Evolutionary conservation across 306 rosid species (phyloP), one percentile per base, ranked within the genome.

Genomic region (Biancaea sappan): DNA sequence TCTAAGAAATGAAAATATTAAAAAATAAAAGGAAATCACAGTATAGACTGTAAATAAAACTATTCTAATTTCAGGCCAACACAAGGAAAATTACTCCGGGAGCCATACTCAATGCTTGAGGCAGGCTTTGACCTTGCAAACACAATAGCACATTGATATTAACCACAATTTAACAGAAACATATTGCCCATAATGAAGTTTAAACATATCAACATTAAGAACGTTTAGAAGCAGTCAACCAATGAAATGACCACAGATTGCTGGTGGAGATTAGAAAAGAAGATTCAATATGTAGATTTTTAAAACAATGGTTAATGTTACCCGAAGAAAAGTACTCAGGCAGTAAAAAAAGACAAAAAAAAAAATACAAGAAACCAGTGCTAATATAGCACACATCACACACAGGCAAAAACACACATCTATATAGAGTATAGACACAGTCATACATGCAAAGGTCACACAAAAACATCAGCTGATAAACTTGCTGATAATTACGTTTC

Each of bases 111-210:
- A 13, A 8, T 41, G 26, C 67, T 60, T 31, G 50, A 66, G 22
- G 75, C 47, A 75, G 38, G 25, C 69, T 25, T 47, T 51, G 47
- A 70, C 77, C 26, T 62, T 29, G 52, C 47, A 43, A 60, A 47
- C 22, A 47, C 78, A 44, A 46, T 57, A 60, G 38, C 22, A 47
- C 78, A 44, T 56, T 57, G 77, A 71, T 71, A 69, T 52, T 51
- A 60, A 28, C 59, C 40, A 34, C 19, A 34, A 29, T 40, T 59
- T 77, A 22, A 61, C 16, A 46, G 32, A 29, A 73, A 62, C 29
- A 44, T 48, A 48, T 14, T 67, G 54, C 50, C 47, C 22, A 15
- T 31, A 40, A 4, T 8, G 19, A 66, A 68, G 48, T 64, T 62
- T 21, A 69, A 53, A 51, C 50, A 66, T 25, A 60, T 50, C 34